phyloP scores from a whole-genome alignment of 2,329 filamentous ascomycete species.

The Diaporthe sp. region DNA sequence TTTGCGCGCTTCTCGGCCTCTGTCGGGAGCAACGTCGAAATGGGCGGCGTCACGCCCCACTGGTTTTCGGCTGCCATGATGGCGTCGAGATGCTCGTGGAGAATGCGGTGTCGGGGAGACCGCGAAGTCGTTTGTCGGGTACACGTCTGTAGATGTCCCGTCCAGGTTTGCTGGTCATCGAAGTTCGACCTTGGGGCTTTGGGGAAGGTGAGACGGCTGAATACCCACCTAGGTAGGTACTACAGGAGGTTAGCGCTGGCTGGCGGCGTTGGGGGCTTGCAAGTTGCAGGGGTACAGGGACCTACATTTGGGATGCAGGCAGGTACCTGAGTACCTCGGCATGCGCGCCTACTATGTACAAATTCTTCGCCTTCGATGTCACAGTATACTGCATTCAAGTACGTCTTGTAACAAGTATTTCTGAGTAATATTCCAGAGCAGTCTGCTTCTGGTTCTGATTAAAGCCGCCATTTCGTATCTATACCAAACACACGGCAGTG shows the following conservation, averaged over 20 bases:
- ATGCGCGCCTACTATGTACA: not conserved
- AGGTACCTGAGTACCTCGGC: no score
- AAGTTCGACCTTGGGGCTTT: not conserved
- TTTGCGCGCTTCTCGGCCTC: slow-evolving; percentile 82
- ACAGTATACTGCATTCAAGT: not conserved
- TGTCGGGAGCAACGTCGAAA: slow-evolving; percentile 83
- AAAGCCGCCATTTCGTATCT: slow-evolving; percentile 17
- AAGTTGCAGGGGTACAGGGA: not conserved
- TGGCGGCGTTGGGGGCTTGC: not conserved
- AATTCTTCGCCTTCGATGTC: not conserved
- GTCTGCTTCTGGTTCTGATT: slow-evolving; percentile 16
- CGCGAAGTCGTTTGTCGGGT: slow-evolving; percentile 13
- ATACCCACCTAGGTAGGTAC: not conserved
- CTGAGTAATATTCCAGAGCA: not conserved
- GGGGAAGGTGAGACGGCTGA: slow-evolving; percentile 20
- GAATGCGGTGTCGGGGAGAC: not conserved
- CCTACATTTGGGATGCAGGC: no score
- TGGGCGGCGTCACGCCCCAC: slow-evolving; percentile 84
- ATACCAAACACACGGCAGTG: slow-evolving; percentile 19
- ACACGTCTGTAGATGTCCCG: slow-evolving; percentile 8
- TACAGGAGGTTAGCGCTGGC: slow-evolving; percentile 18
- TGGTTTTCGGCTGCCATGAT: slow-evolving; percentile 49
- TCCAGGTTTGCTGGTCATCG: slow-evolving; percentile 5
- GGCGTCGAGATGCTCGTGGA: slow-evolving; percentile 33
- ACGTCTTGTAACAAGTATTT: not conserved